A percentile compares a stretch with the other conserved stretches of the same genome.
phyloP scores from a whole-genome alignment of 164 flowering plant species.

The Taxillus chinensis region DNA sequence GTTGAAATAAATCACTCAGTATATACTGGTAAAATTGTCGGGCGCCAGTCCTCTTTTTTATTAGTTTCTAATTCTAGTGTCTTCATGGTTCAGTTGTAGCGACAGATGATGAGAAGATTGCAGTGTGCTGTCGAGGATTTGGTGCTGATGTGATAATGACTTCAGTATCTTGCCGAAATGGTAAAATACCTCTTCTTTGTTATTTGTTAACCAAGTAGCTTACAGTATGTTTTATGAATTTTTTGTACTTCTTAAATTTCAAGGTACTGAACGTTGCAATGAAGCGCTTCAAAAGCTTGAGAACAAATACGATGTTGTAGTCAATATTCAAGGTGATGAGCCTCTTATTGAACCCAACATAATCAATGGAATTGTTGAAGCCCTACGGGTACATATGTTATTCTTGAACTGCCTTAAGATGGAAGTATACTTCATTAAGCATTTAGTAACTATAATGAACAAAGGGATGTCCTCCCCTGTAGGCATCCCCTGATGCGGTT shows the following conservation, averaged over 20 bases:
- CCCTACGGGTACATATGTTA: constrained; percentile 55
- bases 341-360: constrained; percentile 98
- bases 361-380: constrained; percentile 80
- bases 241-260: constrained; percentile 1
- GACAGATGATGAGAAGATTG: constrained; percentile 88
- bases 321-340: constrained; percentile 97
- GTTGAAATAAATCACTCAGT: too few relatives aligned
- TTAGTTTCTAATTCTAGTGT: not conserved
- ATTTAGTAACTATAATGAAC: too few relatives aligned
- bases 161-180: constrained; percentile 84
- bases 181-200: constrained; percentile 20
- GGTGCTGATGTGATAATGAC: constrained; percentile 97
- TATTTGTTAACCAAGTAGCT: not conserved
- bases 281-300: constrained; percentile 83
- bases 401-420: not conserved
- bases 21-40: too few relatives aligned
- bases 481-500: constrained; percentile 94
- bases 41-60: too few relatives aligned
- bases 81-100: constrained; percentile 64
- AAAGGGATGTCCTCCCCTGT: constrained; percentile 6
- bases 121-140: constrained; percentile 84
- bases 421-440: too few relatives aligned
- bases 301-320: constrained; percentile 84
- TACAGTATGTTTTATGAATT: not conserved
- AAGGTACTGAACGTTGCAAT: constrained; percentile 91